Evolutionary conservation across 441 rosid genomes (phyloP), one percentile per base, ranked within the genome.

Genomic region (Erodium chrysanthum): DNA sequence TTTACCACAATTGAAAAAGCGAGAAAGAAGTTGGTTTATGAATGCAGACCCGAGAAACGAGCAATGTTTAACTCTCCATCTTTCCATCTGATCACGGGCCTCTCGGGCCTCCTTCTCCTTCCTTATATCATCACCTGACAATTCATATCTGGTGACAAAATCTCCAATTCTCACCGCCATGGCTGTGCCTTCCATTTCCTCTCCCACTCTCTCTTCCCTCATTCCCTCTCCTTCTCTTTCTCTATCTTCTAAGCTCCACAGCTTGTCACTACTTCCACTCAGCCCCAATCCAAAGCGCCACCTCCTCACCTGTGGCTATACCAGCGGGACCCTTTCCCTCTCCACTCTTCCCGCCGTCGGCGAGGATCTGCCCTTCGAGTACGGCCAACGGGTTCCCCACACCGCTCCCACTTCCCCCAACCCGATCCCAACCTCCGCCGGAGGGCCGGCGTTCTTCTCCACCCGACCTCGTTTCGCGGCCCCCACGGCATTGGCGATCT

Each of bases 401-500:
- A n/a, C n/a, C n/a, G n/a, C n/a, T n/a, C n/a, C n/a, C n/a, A n/a
- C n/a, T 2, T 84, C 11, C 90, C 95, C 15, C 76, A 75, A 46
- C 74, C 73, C 18, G 78, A 84, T 65, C 75, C 85, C 0, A 42
- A 31, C n/a, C 60, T 56, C 37, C 74, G 81, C 67, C 78, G 98
- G 65, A 83, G 98, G 77, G 97, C 90, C 20, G 96, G 98, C 58
- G 78, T 93, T 67, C 77, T 93, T 81, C 91, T 93, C 66, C 98
- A 90, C 68, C 98, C 97, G 76, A 93, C 97, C 61, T 93, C 98
- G 76, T 84, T 93, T 52, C 79, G 74, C 2, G 90, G 98, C 2
- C 86, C 91, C 14, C 81, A 83, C 58, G 97, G 98, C 44, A 88
- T 91, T 35, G 98, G 98, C 25, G 98, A 91, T 79, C 82, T 93